Base-by-base conservation (phyloP, 352 stramenopile species). In the Pythium rishiriense region DNA sequence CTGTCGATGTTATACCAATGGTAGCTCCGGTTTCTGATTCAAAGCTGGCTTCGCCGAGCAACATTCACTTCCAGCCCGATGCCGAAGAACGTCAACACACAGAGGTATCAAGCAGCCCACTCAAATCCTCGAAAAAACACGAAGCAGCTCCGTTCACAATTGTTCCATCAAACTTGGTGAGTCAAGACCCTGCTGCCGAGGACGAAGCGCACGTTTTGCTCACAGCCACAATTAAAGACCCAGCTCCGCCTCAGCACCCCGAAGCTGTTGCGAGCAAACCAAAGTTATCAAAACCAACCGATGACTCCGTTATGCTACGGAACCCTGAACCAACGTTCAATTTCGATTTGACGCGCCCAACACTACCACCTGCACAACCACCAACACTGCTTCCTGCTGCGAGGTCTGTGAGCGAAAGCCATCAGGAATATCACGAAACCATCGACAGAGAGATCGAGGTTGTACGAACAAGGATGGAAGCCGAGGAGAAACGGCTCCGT, bases 381-480 rank as follows among this genome's bases (percentile, higher is more conserved):
- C 51, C 11, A 37, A 22, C 22, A 4, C 35, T 25, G 12, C 22
- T 8, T 6, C 12, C 8, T 21, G 33, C 22, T 28, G 22, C 4
- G 12, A 33, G 19, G 22, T 3, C 51, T 1, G 0, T 37, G 4
- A 14, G 15, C 33, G 39, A 51, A 3, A 43, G 15, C 43, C 26
- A 49, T 12, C 56, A 21, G 28, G 33, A 31, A 8, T 47, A 63
- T n/a, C 28, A 49, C 15, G n/a, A 52, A 5, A 43, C n/a, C 4
- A 48, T 76, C 8, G 70, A 83, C 8, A 55, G 58, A 17, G 68
- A 79, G 24, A 74, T 90, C 8, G 73, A 88, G 3, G 70, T 61
- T 5, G 51, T 84, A 12, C 71, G 72, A n/a, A 61, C 58, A 11
- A 73, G 69, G 62, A 75, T 91, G 47, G 39, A 56, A 24, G 74